These are phyloP conservation scores for Sanghuangporus baumii DNA, from an alignment of 1,284 basidiomycete genomes.

Conservation along the genomic window DNA sequence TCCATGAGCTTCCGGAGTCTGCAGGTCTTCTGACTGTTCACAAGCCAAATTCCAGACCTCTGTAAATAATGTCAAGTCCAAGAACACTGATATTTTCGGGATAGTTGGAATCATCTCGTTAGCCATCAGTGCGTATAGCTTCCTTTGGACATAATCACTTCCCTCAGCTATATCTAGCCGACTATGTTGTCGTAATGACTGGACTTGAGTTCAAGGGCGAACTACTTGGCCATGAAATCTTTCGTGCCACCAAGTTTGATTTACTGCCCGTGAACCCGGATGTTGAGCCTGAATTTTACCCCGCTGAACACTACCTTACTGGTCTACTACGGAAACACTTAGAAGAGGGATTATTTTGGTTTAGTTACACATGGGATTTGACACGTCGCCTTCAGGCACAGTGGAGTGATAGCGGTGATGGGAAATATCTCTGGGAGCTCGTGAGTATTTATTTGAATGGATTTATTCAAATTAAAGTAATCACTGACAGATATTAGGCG, in stretches of 20 bases:
- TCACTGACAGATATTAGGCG: slow-evolving; percentile 41
- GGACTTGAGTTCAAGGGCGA: slow-evolving; percentile 76
- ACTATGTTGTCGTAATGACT: slow-evolving; percentile 90
- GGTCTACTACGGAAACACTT: slow-evolving; percentile 86
- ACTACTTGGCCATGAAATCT: slow-evolving; percentile 83
- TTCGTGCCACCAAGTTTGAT: slow-evolving; percentile 87
- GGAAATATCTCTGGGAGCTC: slow-evolving; percentile 68
- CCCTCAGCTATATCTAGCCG: slow-evolving; percentile 48
- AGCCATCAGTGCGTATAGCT: slow-evolving; percentile 63
- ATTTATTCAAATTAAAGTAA: slow-evolving; percentile 15
- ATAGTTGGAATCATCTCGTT: slow-evolving; percentile 84
- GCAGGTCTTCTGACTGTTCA: not conserved
- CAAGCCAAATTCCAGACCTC: slow-evolving; percentile 12
- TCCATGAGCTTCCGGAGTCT: not conserved
- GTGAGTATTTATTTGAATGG: slow-evolving; percentile 34
- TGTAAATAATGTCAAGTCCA: slow-evolving; percentile 5
- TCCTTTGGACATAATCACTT: slow-evolving; percentile 1
- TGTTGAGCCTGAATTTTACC: slow-evolving; percentile 67
- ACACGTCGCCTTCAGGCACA: slow-evolving; percentile 88
- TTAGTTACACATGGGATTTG: slow-evolving; percentile 90
- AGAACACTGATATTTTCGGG: slow-evolving; percentile 34
- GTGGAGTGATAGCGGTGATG: slow-evolving; percentile 47
- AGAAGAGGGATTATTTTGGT: slow-evolving; percentile 76
- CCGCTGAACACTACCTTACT: slow-evolving; percentile 85
- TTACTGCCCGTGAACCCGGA: slow-evolving; percentile 80